These are phyloP conservation scores for Coniochaeta sp. DNA, from an alignment of 2,329 filamentous ascomycete species.

Conservation along the genomic window DNA sequence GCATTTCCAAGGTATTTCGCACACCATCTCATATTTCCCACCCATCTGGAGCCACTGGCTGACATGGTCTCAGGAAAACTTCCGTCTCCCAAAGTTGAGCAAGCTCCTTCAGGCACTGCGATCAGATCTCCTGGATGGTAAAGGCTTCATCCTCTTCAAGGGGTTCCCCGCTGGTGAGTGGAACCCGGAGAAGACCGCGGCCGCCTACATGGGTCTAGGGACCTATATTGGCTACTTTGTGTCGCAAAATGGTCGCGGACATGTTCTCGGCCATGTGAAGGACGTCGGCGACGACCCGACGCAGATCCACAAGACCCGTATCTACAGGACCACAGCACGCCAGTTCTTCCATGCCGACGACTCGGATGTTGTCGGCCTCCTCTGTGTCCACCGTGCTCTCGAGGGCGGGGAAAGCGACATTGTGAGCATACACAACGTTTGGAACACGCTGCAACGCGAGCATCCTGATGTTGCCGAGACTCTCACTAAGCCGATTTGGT, in stretches of 20 bases:
- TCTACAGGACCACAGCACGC: constrained; percentile 79
- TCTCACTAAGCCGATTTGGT: constrained; percentile 75
- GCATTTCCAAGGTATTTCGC: constrained; percentile 40
- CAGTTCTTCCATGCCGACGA: constrained; percentile 87
- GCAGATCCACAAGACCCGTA: constrained; percentile 80
- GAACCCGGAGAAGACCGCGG: constrained; percentile 72
- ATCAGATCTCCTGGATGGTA: constrained; percentile 59
- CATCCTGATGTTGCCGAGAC: constrained; percentile 72
- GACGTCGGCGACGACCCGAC: constrained; percentile 75
- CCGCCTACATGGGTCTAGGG: constrained; percentile 85
- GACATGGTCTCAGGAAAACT: constrained; percentile 24
- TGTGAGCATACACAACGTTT: constrained; percentile 70
- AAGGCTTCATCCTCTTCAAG: constrained; percentile 87
- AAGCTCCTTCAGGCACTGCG: constrained; percentile 27
- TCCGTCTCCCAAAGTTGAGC: constrained; percentile 33
- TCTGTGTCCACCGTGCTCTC: constrained; percentile 71
- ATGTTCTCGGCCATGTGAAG: constrained; percentile 85
- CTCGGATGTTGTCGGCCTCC: constrained; percentile 72
- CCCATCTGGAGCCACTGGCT: background rate
- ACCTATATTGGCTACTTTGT: constrained; percentile 85
- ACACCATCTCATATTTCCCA: background rate
- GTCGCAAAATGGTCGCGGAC: constrained; percentile 76
- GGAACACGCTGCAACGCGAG: constrained; percentile 69
- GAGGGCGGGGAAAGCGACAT: constrained; percentile 82
- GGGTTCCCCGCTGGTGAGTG: constrained; percentile 70